These are phyloP conservation scores for Lolium perenne DNA, from an alignment of 176 grass and related monocot genomes.

Conservation along the genomic window DNA sequence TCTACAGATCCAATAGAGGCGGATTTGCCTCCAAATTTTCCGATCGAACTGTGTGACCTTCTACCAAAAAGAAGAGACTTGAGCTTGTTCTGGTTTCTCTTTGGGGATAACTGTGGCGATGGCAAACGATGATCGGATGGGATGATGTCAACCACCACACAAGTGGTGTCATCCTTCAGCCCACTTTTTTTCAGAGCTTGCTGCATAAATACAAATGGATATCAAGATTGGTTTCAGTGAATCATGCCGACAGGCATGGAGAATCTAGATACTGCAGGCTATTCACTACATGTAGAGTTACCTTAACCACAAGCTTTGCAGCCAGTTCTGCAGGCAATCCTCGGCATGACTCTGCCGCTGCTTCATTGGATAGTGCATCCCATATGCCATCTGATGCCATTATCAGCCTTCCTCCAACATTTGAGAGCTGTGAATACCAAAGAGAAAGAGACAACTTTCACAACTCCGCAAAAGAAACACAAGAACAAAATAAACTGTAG, in stretches of 20 bases:
- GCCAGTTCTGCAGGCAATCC: constrained; percentile 86
- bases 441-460: constrained; percentile 1
- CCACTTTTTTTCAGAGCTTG: constrained; percentile 94
- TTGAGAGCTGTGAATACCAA: constrained; percentile 74
- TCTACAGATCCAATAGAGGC: constrained; percentile 83
- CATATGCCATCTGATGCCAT: constrained; percentile 99
- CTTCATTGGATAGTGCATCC: constrained; percentile 85
- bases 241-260: background rate
- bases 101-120: constrained; percentile 69
- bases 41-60: constrained; percentile 62
- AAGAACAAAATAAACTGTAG: background rate
- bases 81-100: constrained; percentile 82
- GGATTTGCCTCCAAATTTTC: constrained; percentile 61
- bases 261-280: background rate
- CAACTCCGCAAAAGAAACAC: background rate
- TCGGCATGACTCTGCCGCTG: constrained; percentile 77
- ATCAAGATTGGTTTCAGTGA: background rate
- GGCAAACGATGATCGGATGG: constrained; percentile 67
- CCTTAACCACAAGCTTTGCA: constrained; percentile 97
- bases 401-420: constrained; percentile 79
- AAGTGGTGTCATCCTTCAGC: constrained; percentile 98
- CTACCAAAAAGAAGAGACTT: constrained; percentile 77
- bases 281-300: constrained; percentile 34
- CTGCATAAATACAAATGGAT: constrained; percentile 46
- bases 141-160: constrained; percentile 91